Base-by-base conservation (phyloP, 768 basidiomycete species). In the Hysterangium stoloniferum region DNA sequence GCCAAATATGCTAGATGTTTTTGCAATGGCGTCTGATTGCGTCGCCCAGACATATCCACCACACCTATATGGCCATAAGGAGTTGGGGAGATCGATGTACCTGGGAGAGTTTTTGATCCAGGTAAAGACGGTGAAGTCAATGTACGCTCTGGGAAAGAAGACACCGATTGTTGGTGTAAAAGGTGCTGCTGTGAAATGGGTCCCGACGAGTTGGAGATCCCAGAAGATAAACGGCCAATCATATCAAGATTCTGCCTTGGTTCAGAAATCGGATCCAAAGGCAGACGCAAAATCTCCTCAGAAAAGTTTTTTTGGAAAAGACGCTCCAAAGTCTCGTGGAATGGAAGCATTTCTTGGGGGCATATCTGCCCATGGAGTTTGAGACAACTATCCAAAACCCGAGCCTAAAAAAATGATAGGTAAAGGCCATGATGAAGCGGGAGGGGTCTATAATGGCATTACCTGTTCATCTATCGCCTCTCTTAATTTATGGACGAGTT, bases 301-400 rank as follows among this genome's bases (percentile, higher is more conserved):
- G 77, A 66, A 68, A 89, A 92, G 60, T 89, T 89, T 64, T 84
- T 87, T 49, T 72, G 77, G 72, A 90, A 92, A 66, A 92, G 85
- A 54, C 77, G 82, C 62, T 88, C 84, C 38, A 98, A 72, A 0
- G 90, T 91, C 53, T 84, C 82, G 62, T 98, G 94, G 76, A 97
- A 97, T 4, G 82, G 77, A n/a, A 85, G 68, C 76, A 96, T 95
- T 63, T 93, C 91, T 11, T 80, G 76, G 0, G 88, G 79, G 61
- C 91, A 93, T 27, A 95, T 68, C 38, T 80, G 74, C 2, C 80
- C 82, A 61, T 98, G 93, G 4, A 97, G 74, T 57, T 78, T 80
- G 47, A 97, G 73, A 61, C 90, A 93, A 47, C 77, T 79, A 55
- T 92, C 86, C 43, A 97, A 86, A 43, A 84, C 78, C 38, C 82